A percentile compares a stretch with the other conserved stretches of the same genome.
phyloP scores from a whole-genome alignment of 805 yeast genomes.

The Priceomyces fermenticarens region DNA sequence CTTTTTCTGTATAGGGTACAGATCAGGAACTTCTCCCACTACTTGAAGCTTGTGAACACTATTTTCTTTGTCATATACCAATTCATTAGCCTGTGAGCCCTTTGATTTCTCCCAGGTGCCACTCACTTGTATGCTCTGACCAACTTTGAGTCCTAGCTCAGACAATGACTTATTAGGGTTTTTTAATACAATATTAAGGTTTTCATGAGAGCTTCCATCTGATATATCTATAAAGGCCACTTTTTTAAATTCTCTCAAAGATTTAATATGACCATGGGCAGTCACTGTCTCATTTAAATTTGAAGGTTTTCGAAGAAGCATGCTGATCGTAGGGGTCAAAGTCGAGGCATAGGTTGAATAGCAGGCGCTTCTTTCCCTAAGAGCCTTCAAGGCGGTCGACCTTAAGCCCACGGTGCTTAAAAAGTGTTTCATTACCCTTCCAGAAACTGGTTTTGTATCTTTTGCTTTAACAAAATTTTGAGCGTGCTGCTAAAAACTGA shows the following conservation, averaged over 20 bases:
- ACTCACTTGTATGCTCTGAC: constrained; percentile 33
- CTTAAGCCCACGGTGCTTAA: too few relatives aligned
- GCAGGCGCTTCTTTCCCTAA: too few relatives aligned
- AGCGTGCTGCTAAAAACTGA: too few relatives aligned
- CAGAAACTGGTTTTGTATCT: too few relatives aligned
- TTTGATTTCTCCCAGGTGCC: constrained; percentile 34
- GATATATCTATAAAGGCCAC: constrained; percentile 74
- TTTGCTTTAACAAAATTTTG: too few relatives aligned
- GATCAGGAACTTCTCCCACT: constrained; percentile 58
- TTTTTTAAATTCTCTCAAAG: constrained; percentile 70
- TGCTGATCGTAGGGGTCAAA: constrained; percentile 17
- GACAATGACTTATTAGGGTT: constrained; percentile 19
- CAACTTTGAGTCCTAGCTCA: constrained; percentile 44
- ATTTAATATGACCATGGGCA: constrained; percentile 64
- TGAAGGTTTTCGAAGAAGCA: constrained; percentile 34
- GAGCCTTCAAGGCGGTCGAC: too few relatives aligned
- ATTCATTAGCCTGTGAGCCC: constrained; percentile 32
- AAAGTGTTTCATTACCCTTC: too few relatives aligned
- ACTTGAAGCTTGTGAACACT: constrained; percentile 37
- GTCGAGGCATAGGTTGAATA: not conserved
- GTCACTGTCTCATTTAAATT: constrained; percentile 31
- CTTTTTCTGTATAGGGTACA: constrained; percentile 85
- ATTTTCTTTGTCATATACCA: constrained; percentile 22
- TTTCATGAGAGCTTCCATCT: constrained; percentile 67
- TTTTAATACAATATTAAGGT: constrained; percentile 48